phyloP scores from a whole-genome alignment of 1,284 basidiomycete genomes.

The Retiboletus flavoniger region DNA sequence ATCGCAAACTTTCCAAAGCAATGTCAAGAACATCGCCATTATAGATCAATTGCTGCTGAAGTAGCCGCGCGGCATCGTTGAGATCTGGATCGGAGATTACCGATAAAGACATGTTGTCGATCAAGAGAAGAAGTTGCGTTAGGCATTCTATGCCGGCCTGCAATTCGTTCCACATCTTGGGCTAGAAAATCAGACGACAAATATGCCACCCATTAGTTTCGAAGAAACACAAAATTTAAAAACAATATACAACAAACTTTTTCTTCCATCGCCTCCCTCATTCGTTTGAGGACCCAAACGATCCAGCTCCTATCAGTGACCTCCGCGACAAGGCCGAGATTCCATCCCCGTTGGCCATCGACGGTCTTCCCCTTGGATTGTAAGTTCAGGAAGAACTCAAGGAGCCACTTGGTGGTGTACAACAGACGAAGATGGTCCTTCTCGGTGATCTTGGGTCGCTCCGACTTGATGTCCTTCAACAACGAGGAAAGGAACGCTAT shows the following conservation, averaged over 20 bases:
- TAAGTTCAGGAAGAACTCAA: conserved; percentile 79
- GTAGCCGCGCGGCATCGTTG: conserved; percentile 70
- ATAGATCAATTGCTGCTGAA: conserved; percentile 90
- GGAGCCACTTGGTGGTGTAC: conserved; percentile 83
- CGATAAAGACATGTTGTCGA: conserved; percentile 62
- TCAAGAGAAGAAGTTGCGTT: conserved; percentile 81
- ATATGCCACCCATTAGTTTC: conserved; percentile 14
- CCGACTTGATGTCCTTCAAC: conserved; percentile 90
- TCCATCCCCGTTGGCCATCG: conserved; percentile 45
- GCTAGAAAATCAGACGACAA: conserved; percentile 45
- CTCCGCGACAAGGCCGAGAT: conserved; percentile 77
- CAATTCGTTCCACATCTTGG: conserved; percentile 88
- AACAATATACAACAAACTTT: conserved; percentile 53
- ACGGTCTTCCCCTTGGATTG: conserved; percentile 45
- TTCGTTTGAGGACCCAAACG: conserved; percentile 84
- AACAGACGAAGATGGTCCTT: conserved; percentile 86
- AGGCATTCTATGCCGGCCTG: conserved; percentile 93
- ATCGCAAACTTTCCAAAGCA: conserved; percentile 69
- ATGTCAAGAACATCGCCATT: conserved; percentile 91
- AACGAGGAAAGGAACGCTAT: conserved; percentile 80
- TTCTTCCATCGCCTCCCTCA: conserved; percentile 84
- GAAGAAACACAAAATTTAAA: conserved; percentile 5
- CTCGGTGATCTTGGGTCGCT: conserved; percentile 85
- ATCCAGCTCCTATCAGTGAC: conserved; percentile 85
- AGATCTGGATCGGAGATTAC: conserved; percentile 50